Base-by-base conservation (phyloP, 148 eudicot genomes). In the Camellia granthamiana region DNA sequence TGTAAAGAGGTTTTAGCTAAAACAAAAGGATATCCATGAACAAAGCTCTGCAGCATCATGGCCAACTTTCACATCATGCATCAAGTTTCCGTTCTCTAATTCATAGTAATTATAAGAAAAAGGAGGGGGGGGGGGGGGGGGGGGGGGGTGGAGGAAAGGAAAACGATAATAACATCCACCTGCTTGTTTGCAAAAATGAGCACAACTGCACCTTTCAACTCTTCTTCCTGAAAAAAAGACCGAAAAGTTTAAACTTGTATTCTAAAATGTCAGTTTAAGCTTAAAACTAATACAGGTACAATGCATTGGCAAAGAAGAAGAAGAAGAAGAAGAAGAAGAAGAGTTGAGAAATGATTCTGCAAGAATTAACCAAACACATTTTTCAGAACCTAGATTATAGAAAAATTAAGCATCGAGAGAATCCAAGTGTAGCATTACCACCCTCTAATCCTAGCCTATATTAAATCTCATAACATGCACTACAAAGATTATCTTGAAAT, bases 151-250 rank as follows among this genome's bases (percentile, higher is more conserved):
- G 6, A 47, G n/a, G 6, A 43, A 43, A 30, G 41, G 67, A 21
- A 46, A 54, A 18, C 44, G 30, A 51, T 19, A 76, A 71, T 54
- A 73, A 8, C 21, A 81, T 81, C 15, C 65, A 97, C 99, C 98
- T 97, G 99, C 84, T 97, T 97, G 90, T 97, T 97, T 51, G 98
- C 98, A 81, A 86, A 97, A 70, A 94, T 87, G 82, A 97, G 93
- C 55, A 92, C 97, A 47, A 90, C 98, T 46, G 98, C 98, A 54
- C 98, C 97, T 88, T 92, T 94, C 78, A 94, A 86, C 88, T 97
- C 99, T 83, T 97, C 99, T 84, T 97, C 99, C 99, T 97, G 95
- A 72, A 76, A 54, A 60, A 60, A 60, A 47, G 19, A 66, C 77
- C 78, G 4, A 73, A 54, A 15, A 80, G 21, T 79, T 7, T 68